Evolutionary conservation across 2,329 filamentous ascomycete genomes (phyloP), one percentile per base, ranked within the genome.

Genomic region (Coniella vitis): DNA sequence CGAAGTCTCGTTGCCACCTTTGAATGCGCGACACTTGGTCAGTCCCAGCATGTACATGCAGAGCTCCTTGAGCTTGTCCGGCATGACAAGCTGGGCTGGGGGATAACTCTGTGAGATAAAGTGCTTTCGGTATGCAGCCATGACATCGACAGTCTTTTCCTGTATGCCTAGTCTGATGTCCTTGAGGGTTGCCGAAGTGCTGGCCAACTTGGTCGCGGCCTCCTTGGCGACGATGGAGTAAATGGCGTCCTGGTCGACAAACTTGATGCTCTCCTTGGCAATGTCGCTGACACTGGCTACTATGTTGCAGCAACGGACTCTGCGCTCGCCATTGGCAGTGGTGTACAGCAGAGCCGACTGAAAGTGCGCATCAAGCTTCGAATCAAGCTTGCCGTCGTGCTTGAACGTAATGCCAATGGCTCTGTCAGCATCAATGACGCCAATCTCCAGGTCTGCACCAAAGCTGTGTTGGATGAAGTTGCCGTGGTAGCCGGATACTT

Each of bases 381-480:
- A 75, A 66, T 98, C 93, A n/a, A 98, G 79, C 69, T 97, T 97
- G 52, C 93, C 93, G 62, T 98, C 93, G 65, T 98, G 95, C 59
- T 81, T 87, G 65, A 98, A 98, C 42, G 89, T 84, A 10, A 97
- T 87, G 3, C 84, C 87, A 56, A 98, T 78, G 9, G 91, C 89
- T 70, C 96, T 96, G 68, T 98, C 93, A 17, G 89, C 84, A 63
- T 97, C 93, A 45, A 97, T 83, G 45, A 87, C 81, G 22, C 93
- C 93, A 59, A 98, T 87, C 64, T 98, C 90, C 38, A 98, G 78
- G 66, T 98, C 93, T 3, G 90, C 90, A 10, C 90, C 90, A 61
- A 95, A 95, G 0, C 87, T 93, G 68, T 96, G 90, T 62, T 98
- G 93, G 44, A 94, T 79, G 63, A 97, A 98, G 69, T 95, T 95